Percentiles rank a stretch among this genome's conserved stretches.
Conservation (phyloP, 2,329 filamentous ascomycete genomes). For the Monosporascus sp. region DNA sequence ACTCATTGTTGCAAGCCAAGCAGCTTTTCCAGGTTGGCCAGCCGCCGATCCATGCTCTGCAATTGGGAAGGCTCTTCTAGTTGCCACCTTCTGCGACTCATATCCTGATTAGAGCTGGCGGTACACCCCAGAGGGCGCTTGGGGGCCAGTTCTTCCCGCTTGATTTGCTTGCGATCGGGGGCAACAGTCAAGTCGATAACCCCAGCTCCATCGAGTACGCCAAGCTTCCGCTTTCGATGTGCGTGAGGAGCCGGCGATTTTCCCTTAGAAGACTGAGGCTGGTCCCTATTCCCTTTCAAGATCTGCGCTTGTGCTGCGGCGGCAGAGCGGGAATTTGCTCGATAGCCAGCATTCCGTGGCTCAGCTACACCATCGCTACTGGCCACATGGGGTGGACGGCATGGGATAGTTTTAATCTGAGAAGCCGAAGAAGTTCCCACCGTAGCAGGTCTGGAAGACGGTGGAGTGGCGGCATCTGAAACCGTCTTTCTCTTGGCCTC, state of each 20-base stretch:
- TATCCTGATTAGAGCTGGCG: no score
- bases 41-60: background rate
- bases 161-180: background rate
- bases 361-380: background rate
- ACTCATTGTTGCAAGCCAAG: background rate
- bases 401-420: background rate
- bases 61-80: background rate
- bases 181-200: background rate
- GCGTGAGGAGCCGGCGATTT: background rate
- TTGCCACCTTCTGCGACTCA: background rate
- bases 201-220: background rate
- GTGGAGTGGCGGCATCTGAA: no score
- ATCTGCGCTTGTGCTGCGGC: background rate
- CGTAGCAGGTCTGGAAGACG: no score
- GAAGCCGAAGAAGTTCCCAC: background rate
- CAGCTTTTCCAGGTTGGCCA: background rate
- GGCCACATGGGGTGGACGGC: background rate
- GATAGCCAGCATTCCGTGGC: background rate
- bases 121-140: background rate
- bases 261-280: background rate
- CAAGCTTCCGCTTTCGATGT: background rate
- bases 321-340: background rate
- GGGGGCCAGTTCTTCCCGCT: background rate
- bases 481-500: no score
- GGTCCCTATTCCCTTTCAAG: background rate